Conservation (phyloP, 768 basidiomycete species). For the Russula compacta region DNA sequence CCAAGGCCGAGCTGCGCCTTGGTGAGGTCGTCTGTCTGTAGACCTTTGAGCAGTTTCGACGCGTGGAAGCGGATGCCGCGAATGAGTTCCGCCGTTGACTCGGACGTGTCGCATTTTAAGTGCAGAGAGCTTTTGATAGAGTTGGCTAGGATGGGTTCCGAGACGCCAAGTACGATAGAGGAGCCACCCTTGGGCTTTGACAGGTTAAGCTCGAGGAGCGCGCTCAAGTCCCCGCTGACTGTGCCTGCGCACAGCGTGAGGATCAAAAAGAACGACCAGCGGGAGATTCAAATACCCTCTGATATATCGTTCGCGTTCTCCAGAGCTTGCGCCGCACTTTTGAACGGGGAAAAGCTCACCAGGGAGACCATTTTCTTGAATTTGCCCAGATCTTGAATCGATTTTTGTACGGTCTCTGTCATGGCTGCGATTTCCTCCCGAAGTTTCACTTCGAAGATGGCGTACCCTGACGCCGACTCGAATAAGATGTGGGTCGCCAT, state of each 20-base stretch:
- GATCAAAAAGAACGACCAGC: not conserved
- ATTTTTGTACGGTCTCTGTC: slow-evolving; percentile 70
- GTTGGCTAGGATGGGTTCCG: slow-evolving; percentile 64
- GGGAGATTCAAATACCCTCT: slow-evolving; percentile 64
- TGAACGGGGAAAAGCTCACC: slow-evolving; percentile 89
- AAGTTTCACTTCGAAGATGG: slow-evolving; percentile 80
- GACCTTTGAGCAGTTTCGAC: slow-evolving; percentile 78
- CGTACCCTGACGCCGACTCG: slow-evolving; percentile 92
- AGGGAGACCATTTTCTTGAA: slow-evolving; percentile 90
- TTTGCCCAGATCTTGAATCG: slow-evolving; percentile 77
- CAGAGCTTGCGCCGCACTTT: slow-evolving; percentile 84
- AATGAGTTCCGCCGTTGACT: slow-evolving; percentile 74
- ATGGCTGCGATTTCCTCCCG: slow-evolving; percentile 81
- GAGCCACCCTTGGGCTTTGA: slow-evolving; percentile 66
- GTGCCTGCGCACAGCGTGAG: slow-evolving; percentile 47
- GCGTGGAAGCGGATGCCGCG: slow-evolving; percentile 92
- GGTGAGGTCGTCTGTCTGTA: slow-evolving; percentile 78
- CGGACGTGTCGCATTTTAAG: slow-evolving; percentile 74
- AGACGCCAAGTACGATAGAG: slow-evolving; percentile 65
- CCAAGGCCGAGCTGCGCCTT: slow-evolving; percentile 96
- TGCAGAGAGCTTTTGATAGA: slow-evolving; percentile 66
- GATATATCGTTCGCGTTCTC: slow-evolving; percentile 96
- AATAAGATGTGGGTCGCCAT: slow-evolving; percentile 85
- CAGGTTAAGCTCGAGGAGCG: slow-evolving; percentile 81
- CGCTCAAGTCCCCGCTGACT: slow-evolving; percentile 73